These are phyloP conservation scores for Rutidosis leptorrhynchoides DNA, from an alignment of 129 eudicot species.

Conservation along the genomic window DNA sequence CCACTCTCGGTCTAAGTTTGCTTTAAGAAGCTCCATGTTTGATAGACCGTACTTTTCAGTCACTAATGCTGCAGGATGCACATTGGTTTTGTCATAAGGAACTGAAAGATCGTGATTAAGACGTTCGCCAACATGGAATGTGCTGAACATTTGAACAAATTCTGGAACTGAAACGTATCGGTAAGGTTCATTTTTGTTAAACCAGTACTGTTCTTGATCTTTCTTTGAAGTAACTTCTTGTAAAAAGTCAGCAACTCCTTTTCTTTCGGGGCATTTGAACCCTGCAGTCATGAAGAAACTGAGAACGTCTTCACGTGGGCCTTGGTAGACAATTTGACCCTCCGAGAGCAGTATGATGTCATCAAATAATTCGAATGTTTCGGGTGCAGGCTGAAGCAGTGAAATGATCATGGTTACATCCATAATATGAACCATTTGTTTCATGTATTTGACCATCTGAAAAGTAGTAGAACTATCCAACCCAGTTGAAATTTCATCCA, in stretches of 20 bases:
- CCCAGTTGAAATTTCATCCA: constrained; percentile 32
- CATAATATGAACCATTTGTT: constrained; percentile 26
- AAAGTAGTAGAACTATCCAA: constrained; percentile 27
- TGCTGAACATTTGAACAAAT: constrained; percentile 13
- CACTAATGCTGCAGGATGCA: constrained; percentile 17
- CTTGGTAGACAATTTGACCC: constrained; percentile 27
- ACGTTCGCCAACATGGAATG: background rate
- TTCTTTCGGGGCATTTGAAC: constrained; percentile 19
- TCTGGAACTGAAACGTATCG: constrained; percentile 4
- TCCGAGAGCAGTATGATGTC: constrained; percentile 24
- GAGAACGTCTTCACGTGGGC: constrained; percentile 18
- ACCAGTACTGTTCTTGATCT: constrained; percentile 30
- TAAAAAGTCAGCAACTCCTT: constrained; percentile 27
- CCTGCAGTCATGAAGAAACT: constrained; percentile 16
- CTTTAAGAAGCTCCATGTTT: constrained; percentile 16
- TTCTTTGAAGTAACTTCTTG: constrained; percentile 28
- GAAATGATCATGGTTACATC: constrained; percentile 29
- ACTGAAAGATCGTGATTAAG: background rate
- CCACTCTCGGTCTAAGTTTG: constrained; percentile 14
- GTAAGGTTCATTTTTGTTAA: constrained; percentile 14
- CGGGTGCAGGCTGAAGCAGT: constrained; percentile 27
- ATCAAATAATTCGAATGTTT: constrained; percentile 22
- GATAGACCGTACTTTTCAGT: constrained; percentile 23
- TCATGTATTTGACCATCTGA: constrained; percentile 17
- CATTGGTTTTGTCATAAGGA: constrained; percentile 18